Conservation (phyloP, 345 rosid species). For the Hibiscus tridactylites region DNA sequence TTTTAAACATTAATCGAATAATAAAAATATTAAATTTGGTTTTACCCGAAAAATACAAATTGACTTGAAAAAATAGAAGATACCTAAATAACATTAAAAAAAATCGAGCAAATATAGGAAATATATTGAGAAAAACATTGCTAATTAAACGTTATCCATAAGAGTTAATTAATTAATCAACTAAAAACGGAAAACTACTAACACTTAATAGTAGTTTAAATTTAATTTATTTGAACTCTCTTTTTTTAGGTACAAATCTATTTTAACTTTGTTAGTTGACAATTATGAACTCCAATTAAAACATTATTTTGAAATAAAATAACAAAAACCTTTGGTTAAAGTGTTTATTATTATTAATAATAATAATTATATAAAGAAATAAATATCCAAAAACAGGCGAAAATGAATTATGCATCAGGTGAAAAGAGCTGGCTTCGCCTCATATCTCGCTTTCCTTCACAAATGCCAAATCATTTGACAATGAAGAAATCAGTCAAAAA, state of each 20-base stretch:
- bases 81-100: background rate
- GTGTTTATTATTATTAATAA: too few species aligned
- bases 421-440: slow-evolving; percentile 1
- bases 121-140: background rate
- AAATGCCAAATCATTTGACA: background rate
- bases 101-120: background rate
- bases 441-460: background rate
- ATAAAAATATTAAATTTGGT: background rate
- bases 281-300: too few species aligned
- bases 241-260: too few species aligned
- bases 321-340: background rate
- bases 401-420: background rate
- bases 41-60: background rate
- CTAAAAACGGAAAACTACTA: background rate
- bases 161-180: too few species aligned
- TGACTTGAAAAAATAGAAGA: too few species aligned
- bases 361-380: too few species aligned
- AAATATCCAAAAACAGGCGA: background rate
- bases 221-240: too few species aligned
- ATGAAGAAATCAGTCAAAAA: background rate
- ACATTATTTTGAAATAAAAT: background rate
- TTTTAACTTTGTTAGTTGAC: too few species aligned
- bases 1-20: background rate
- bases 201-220: background rate
- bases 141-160: background rate